Evolutionary conservation across 2,329 filamentous ascomycete species (phyloP).

Genomic region (Raffaelea ambrosiae): DNA sequence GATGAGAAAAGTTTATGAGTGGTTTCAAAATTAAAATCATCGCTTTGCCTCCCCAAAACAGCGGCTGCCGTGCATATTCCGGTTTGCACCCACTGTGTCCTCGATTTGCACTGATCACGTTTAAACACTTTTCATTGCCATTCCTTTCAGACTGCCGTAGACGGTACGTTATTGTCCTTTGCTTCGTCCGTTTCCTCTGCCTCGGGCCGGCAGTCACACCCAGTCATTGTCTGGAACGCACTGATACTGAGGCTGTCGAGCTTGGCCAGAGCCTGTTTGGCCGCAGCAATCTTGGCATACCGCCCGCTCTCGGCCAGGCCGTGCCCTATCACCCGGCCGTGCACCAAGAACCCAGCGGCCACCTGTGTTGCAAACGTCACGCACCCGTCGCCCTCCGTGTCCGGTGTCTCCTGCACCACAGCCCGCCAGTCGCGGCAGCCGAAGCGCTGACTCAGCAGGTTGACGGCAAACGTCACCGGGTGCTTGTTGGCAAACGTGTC

Average conservation of each 20-base stretch:
- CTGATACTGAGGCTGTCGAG: constrained; percentile 35
- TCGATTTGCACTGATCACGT: too few species aligned
- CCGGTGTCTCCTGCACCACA: constrained; percentile 40
- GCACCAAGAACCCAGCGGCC: constrained; percentile 67
- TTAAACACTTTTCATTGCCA: too few species aligned
- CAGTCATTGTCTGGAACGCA: constrained; percentile 52
- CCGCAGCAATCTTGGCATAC: constrained; percentile 64
- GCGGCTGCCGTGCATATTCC: too few species aligned
- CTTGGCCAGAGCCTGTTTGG: constrained; percentile 45
- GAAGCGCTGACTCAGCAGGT: constrained; percentile 54
- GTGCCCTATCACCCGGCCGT: constrained; percentile 58
- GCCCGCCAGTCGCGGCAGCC: constrained; percentile 55
- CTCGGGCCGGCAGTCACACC: constrained; percentile 50
- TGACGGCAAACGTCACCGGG: constrained; percentile 65
- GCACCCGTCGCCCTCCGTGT: constrained; percentile 21
- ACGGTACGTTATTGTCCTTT: too few species aligned
- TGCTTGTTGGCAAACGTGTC: constrained; percentile 82
- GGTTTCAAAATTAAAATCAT: too few species aligned
- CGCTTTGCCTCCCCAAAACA: too few species aligned
- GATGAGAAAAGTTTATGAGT: too few species aligned
- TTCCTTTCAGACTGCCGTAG: too few species aligned
- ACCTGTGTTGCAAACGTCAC: constrained; percentile 30
- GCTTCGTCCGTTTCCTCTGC: too few species aligned
- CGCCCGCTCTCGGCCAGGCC: constrained; percentile 54
- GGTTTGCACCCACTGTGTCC: too few species aligned